These are phyloP conservation scores for Grosmannia serpens DNA, from an alignment of 2,329 filamentous ascomycete species.

Conservation along the genomic window DNA sequence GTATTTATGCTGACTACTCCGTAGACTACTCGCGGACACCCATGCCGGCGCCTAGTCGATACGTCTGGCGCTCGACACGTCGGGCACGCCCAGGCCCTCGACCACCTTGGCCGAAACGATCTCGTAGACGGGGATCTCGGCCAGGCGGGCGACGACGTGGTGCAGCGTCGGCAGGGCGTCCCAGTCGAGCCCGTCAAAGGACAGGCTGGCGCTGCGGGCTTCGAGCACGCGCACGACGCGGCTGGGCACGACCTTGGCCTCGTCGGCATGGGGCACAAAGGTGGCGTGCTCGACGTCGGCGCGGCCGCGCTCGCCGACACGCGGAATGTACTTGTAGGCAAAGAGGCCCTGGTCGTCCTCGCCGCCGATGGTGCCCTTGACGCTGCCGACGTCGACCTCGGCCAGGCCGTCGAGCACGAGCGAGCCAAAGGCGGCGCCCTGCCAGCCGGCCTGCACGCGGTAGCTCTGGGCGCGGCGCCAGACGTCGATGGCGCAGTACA, in stretches of 20 bases:
- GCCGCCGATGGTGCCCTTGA: conserved; percentile 12
- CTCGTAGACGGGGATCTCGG: conserved; percentile 45
- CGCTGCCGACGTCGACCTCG: conserved; percentile 7
- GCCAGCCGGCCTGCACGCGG: conserved; percentile 27
- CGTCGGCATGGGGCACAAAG: conserved; percentile 24
- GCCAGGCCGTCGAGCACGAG: conserved; percentile 11
- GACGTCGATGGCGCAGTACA: conserved; percentile 40
- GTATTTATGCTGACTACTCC: no score
- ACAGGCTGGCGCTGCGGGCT: conserved; percentile 30
- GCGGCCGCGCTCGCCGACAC: conserved; percentile 36
- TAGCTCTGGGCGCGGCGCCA: conserved; percentile 21
- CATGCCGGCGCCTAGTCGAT: neutral
- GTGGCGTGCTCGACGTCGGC: conserved; percentile 43
- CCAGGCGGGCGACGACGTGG: conserved; percentile 39
- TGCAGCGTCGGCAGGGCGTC: conserved; percentile 47
- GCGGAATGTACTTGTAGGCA: conserved; percentile 46
- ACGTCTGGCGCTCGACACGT: conserved; percentile 20
- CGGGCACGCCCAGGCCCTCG: conserved; percentile 39
- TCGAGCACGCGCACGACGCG: conserved; percentile 22
- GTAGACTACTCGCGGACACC: no score
- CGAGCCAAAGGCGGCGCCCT: conserved; percentile 20
- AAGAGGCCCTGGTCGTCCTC: conserved; percentile 37
- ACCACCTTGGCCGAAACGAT: conserved; percentile 44
- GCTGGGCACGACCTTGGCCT: conserved; percentile 19
- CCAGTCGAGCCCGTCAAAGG: conserved; percentile 39